Base-by-base conservation (phyloP, 129 eudicot genomes). In the Escallonia rubra region DNA sequence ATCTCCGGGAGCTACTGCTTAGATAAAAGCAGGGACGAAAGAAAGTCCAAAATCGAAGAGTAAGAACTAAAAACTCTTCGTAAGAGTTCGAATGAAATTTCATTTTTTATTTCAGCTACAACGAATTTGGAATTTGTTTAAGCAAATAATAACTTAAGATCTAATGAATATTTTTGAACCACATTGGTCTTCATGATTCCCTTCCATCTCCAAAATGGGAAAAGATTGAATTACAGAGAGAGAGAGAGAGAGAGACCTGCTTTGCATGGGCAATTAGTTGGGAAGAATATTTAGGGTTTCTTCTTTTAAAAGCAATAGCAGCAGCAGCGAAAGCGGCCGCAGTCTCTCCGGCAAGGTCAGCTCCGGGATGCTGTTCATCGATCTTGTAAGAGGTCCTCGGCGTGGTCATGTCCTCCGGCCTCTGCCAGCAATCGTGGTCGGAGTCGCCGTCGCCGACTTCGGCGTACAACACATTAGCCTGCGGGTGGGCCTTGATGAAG, bases 401-500 rank as follows among this genome's bases (percentile, higher is more conserved):
- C 5, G 97, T 90, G 14, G 87, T 80, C 97, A 90, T 90, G 72
- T 87, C 97, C 77, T 90, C 97, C 11, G 95, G 91, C 82, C 97
- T 70, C 74, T 90, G 91, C 97, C 95, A 90, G 55, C 97, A 90
- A 41, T 73, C 75, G 60, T 90, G 97, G 42, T 90, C 97, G 15
- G 89, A 79, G 11, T 87, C 69, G 8, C 91, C 95, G 55, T 90
- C 97, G n/a, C 97, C 97, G 13, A 90, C 97, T 89, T 90, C 87
- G 41, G 75, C 89, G 80, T 82, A 90, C 4, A 90, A 71, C 7
- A 84, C 85, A 80, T 86, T 56, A 10, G 91, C 85, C 40, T 78
- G 76, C 15, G 91, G 61, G 62, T 87, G 95, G 34, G 95, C 91
- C 76, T 90, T 90, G 59, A 90, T 78, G 80, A 90, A 75, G 65